Evolutionary conservation across 179 eudicot species (phyloP).

Genomic region (Amaranthus tricolor): DNA sequence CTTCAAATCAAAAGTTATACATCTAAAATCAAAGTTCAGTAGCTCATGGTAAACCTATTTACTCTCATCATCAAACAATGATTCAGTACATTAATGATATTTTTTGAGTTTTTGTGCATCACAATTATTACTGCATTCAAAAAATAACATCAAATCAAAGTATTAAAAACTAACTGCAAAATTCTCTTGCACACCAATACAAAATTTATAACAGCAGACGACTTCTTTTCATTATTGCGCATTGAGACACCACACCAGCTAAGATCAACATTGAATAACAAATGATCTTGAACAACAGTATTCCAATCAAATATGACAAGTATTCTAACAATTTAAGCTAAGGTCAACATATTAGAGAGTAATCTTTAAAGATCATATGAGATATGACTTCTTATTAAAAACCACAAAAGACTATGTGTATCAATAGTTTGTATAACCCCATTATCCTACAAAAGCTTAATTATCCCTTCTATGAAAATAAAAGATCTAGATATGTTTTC

Average conservation of each 20-base stretch:
- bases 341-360: background rate
- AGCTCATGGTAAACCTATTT: background rate
- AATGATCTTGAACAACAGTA: background rate
- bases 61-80: background rate
- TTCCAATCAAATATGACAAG: background rate
- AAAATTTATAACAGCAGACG: background rate
- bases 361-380: background rate
- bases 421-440: background rate
- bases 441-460: background rate
- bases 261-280: conserved; percentile 2
- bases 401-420: background rate
- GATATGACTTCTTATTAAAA: background rate
- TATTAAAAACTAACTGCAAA: background rate
- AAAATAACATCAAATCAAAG: background rate
- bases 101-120: background rate
- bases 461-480: background rate
- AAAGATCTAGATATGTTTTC: background rate
- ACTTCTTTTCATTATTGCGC: too few species aligned
- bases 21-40: background rate
- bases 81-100: background rate
- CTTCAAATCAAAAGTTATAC: background rate
- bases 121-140: background rate
- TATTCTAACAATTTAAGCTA: background rate
- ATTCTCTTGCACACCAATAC: background rate
- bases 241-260: background rate